Evolutionary conservation across 352 stramenopile genomes (phyloP), one percentile per base, ranked within the genome.

Genomic region (Phytophthora crassamura): DNA sequence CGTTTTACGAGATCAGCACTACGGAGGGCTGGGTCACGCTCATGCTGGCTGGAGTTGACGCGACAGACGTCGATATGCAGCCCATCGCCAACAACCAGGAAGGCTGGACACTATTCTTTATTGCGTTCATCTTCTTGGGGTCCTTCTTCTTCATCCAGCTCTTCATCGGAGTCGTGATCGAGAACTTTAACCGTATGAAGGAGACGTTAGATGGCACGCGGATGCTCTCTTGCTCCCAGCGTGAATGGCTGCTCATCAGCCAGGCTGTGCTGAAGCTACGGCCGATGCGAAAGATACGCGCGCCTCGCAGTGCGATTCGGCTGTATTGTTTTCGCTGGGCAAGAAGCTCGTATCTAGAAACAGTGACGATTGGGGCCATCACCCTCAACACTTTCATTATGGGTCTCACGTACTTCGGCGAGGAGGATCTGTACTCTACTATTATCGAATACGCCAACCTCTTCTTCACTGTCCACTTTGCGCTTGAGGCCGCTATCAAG

Each of bases 81-180:
- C 90, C 90, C 10, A 73, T 91, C 7, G 47, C 48, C 7, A 93
- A 97, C 64, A 51, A 86, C 59, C 88, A 86, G 39, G 69, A 82
- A 34, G 49, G 72, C 5, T 94, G 89, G 82, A 83, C 83, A 6
- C 41, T 94, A 12, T 97, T 96, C 62, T 97, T 91, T 65, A 87
- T 97, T 50, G 40, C 80, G 7, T 98, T 97, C 64, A 93, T 97
- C 50, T 77, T 97, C 22, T 65, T 93, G 4, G 89, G 90, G 16
- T 82, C 88, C 18, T 97, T 96, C 67, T 97, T 98, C 63, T 81
- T 97, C 18, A 92, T 97, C 36, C 91, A 98, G 61, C 76, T 97
- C 4, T 98, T 98, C 67, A 90, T 97, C 5, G 93, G 90, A 28
- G 90, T 97, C 22, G 85, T 97, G 52, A 93, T 97, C 33, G 90